A percentile compares a stretch with the other conserved stretches of the same genome.
These are phyloP conservation scores for Ichthyophthirius multifiliis DNA, from an alignment of 169 alveolate species.

Conservation along the genomic window DNA sequence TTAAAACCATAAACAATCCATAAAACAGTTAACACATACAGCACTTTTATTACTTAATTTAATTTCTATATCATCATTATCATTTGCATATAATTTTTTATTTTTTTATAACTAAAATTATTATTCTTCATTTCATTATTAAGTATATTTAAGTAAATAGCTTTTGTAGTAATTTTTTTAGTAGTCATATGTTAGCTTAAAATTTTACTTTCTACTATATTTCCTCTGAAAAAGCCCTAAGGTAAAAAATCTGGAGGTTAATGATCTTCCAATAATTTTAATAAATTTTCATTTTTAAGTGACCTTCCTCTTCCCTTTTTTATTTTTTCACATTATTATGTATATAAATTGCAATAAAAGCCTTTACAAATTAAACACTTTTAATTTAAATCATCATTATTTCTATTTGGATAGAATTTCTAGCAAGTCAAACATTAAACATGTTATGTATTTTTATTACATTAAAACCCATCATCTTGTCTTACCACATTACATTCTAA, in stretches of 20 bases:
- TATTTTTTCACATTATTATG: neutral
- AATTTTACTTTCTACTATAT: conserved; percentile 13
- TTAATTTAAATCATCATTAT: conserved; percentile 21
- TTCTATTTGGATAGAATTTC: conserved; percentile 12
- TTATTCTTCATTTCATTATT: conserved; percentile 21
- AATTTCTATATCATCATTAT: neutral
- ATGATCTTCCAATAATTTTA: neutral
- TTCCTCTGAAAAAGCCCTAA: conserved; percentile 1
- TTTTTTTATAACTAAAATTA: conserved; percentile 2
- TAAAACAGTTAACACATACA: conserved; percentile 16
- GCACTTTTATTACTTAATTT: conserved; percentile 1
- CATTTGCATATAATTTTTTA: conserved; percentile 6
- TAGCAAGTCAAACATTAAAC: conserved; percentile 15
- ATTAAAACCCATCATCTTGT: conserved; percentile 13
- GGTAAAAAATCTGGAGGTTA: conserved; percentile 6
- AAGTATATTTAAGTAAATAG: conserved; percentile 1
- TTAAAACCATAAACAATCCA: conserved; percentile 14
- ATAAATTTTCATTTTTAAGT: neutral
- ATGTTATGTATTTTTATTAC: conserved; percentile 3
- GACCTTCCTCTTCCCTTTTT: no score
- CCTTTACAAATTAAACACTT: conserved; percentile 26
- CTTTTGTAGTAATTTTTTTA: conserved; percentile 1
- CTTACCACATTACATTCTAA: conserved; percentile 22
- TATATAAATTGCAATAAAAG: conserved; percentile 19
- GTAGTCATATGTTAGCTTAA: conserved; percentile 12